phyloP scores from a whole-genome alignment of 495 filamentous ascomycete species.

The Lasiosphaeria hispida region DNA sequence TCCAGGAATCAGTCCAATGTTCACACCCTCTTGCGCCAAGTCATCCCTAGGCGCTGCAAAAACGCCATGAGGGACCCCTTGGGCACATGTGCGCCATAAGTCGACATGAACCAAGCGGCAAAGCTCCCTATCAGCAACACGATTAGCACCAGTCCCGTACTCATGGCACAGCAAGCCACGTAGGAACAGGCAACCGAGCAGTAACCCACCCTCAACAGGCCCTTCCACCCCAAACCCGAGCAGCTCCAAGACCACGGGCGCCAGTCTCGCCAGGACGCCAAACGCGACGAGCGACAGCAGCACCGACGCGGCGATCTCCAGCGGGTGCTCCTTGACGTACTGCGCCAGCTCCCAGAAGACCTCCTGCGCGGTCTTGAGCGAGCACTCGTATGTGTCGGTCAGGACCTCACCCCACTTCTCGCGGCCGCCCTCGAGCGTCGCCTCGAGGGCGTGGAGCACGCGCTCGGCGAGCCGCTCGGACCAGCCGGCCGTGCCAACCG shows the following conservation, averaged over 20 bases:
- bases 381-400: constrained; percentile 13
- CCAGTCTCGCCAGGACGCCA: constrained; percentile 46
- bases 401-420: constrained; percentile 19
- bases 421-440: constrained; percentile 5
- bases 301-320: constrained; percentile 16
- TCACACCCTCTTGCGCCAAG: not conserved
- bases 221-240: constrained; percentile 52
- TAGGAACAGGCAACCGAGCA: not conserved
- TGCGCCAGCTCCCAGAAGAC: constrained; percentile 11
- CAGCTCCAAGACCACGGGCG: constrained; percentile 44
- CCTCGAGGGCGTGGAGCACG: constrained; percentile 11
- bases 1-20: too few relatives aligned
- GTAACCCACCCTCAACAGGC: constrained; percentile 27
- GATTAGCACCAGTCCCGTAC: not conserved
- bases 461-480: constrained; percentile 16
- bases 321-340: constrained; percentile 20
- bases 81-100: constrained; percentile 43
- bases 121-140: constrained; percentile 1
- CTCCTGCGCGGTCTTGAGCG: not conserved
- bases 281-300: constrained; percentile 43
- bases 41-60: constrained; percentile 54
- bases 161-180: not conserved
- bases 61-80: constrained; percentile 49
- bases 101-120: constrained; percentile 22
- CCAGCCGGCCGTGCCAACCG: constrained; percentile 10